Base-by-base conservation (phyloP, 2,329 filamentous ascomycete species). In the Ophiostoma sp. region DNA sequence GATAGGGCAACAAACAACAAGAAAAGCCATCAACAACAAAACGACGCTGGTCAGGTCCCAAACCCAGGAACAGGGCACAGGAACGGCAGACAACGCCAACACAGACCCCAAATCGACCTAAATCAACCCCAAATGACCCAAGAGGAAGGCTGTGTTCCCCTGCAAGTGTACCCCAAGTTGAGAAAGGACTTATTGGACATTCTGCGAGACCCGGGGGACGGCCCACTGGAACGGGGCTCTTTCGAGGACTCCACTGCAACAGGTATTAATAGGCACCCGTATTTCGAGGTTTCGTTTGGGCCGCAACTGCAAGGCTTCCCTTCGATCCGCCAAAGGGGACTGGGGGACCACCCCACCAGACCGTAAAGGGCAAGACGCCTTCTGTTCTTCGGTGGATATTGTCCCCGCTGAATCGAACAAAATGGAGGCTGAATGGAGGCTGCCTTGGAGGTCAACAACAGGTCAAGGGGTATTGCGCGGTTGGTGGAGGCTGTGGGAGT, bases 41-140 rank as follows among this genome's bases (percentile, higher is more conserved):
- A 36, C 19, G 31, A 12, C 57, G 15, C 17, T 19, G 31, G 36
- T 25, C 36, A 64, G 61, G 36, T 19, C n/a, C 61, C 1, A 64
- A 45, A 64, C 59, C 31, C 68, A 70, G 48, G 50, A 70, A 57
- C 48, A 70, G 59, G 50, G 68, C 68, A 57, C 68, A 25, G 22
- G 61, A 3, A 19, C 61, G 33, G 33, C 31, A 39, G n/a, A 45
- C 36, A 45, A 45, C 12, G 39, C 5, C 48, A 57, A 17, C 28
- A 11, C 33, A 3, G n/a, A 1, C n/a, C n/a, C 22, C n/a, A 25
- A 55, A 55, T 22, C 50, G 25, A 9, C 50, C 19, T 19, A 52
- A 52, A 22, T 55, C 7, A 25, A 45, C 42, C 22, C 12, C n/a
- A 4, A 15, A 4, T 17, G 5, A 50, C n/a, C n/a, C 59, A 12